Conservation (phyloP, 805 yeast genomes). For the Saturnispora gosingensis region DNA sequence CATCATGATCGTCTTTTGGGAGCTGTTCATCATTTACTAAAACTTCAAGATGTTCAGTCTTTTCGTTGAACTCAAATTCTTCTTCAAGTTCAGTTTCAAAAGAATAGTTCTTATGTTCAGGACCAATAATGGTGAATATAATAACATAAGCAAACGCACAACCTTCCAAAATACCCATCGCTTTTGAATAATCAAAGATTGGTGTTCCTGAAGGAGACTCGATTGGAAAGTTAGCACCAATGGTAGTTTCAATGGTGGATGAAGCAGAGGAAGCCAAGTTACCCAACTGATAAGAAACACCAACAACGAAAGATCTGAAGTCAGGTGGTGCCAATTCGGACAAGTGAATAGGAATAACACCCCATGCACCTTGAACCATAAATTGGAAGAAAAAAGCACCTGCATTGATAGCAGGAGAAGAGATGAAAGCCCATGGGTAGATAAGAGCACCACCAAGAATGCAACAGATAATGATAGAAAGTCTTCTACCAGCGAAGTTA, state of each 20-base stretch:
- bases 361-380: conserved; percentile 65
- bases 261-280: conserved; percentile 59
- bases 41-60: conserved; percentile 11
- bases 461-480: conserved; percentile 43
- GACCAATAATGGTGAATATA: conserved; percentile 45
- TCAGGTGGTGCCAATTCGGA: conserved; percentile 55
- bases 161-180: conserved; percentile 60
- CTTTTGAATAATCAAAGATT: conserved; percentile 43
- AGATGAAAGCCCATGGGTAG: conserved; percentile 53
- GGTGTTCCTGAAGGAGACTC: conserved; percentile 23
- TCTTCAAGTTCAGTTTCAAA: conserved; percentile 17
- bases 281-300: conserved; percentile 60
- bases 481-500: conserved; percentile 47
- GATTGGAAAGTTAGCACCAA: conserved; percentile 48
- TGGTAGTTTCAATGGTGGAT: conserved; percentile 57
- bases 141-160: conserved; percentile 48
- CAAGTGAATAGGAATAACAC: conserved; percentile 54
- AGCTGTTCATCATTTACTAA: not conserved
- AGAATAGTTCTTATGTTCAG: conserved; percentile 38
- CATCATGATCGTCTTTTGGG: too few species aligned
- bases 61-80: conserved; percentile 12
- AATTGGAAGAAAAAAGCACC: conserved; percentile 55
- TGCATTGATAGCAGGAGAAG: conserved; percentile 40
- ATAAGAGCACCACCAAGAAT: conserved; percentile 49
- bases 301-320: conserved; percentile 53